These are phyloP conservation scores for Globisporangium megalacanthum DNA, from an alignment of 352 stramenopile species.

Conservation along the genomic window DNA sequence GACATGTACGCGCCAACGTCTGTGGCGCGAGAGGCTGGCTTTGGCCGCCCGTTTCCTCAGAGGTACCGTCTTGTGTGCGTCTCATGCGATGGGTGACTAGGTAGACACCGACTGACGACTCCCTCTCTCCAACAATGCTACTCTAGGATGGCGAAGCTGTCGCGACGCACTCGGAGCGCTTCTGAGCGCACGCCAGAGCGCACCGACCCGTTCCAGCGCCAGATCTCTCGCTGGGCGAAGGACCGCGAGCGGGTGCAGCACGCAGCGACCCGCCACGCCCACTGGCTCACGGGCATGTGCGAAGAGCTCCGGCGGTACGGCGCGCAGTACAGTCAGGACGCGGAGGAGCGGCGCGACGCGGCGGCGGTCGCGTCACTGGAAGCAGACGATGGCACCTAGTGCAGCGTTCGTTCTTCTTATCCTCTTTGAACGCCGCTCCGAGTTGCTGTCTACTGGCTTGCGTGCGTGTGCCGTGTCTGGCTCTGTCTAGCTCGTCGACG, in stretches of 20 bases:
- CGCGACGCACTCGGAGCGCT: slow-evolving; percentile 3
- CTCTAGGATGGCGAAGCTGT: slow-evolving; percentile 11
- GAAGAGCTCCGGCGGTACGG: slow-evolving; percentile 60
- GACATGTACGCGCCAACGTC: slow-evolving; percentile 3
- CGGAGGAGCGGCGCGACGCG: slow-evolving; percentile 11
- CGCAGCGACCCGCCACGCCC: slow-evolving; percentile 48
- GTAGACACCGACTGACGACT: not conserved
- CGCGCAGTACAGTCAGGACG: slow-evolving; percentile 28
- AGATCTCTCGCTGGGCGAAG: slow-evolving; percentile 53
- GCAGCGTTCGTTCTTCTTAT: too few species aligned
- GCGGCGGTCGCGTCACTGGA: slow-evolving; percentile 13
- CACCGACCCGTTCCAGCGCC: slow-evolving; percentile 36
- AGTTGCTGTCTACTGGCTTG: not conserved
- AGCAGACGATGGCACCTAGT: not conserved
- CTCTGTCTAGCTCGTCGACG: slow-evolving; percentile 25
- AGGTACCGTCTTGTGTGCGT: not conserved
- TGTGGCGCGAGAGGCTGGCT: not conserved
- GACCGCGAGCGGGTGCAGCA: slow-evolving; percentile 55
- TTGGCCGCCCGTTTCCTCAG: slow-evolving; percentile 8
- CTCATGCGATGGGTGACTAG: not conserved
- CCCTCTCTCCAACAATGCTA: not conserved
- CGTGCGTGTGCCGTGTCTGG: not conserved
- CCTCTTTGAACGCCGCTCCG: not conserved
- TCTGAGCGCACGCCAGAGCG: slow-evolving; percentile 15
- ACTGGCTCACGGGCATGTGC: slow-evolving; percentile 57